phyloP scores from a whole-genome alignment of 192 early-diverging fungal species.

The Hyaloraphidium curvatum region DNA sequence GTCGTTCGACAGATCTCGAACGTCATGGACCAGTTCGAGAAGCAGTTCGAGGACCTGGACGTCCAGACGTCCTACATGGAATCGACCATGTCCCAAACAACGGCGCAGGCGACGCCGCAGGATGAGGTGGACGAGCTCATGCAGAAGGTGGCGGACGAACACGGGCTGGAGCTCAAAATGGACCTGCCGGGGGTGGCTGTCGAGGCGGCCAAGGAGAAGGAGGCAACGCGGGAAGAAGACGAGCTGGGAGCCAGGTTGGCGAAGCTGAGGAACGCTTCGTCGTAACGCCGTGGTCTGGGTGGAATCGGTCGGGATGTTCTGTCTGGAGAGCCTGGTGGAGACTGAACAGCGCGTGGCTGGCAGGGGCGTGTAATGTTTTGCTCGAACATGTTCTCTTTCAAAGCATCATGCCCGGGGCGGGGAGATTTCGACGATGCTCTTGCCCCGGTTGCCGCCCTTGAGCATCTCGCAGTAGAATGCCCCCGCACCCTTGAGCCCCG shows the following conservation, averaged over 20 bases:
- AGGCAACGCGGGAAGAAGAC: slow-evolving; percentile 30
- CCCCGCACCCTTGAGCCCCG: background rate
- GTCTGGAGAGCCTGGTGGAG: no score
- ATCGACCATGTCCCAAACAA: slow-evolving; percentile 69
- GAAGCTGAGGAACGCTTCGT: slow-evolving; percentile 34
- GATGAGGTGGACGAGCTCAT: slow-evolving; percentile 83
- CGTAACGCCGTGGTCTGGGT: background rate
- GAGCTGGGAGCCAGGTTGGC: slow-evolving; percentile 42
- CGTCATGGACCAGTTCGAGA: slow-evolving; percentile 98
- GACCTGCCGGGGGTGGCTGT: slow-evolving; percentile 30
- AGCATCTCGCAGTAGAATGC: background rate
- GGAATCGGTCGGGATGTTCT: no score
- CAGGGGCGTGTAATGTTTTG: no score
- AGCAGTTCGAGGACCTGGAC: slow-evolving; percentile 91
- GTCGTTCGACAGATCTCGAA: slow-evolving; percentile 70
- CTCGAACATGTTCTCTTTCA: no score
- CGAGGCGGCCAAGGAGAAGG: slow-evolving; percentile 23
- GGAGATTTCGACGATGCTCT: no score
- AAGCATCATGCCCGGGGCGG: no score
- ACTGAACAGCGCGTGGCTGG: no score
- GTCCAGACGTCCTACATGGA: slow-evolving; percentile 97
- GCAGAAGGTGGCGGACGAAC: slow-evolving; percentile 93
- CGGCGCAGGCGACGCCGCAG: slow-evolving; percentile 69
- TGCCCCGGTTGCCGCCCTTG: slow-evolving; percentile 1
- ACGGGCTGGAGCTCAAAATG: slow-evolving; percentile 72